Conservation (phyloP, 2,329 filamentous ascomycete genomes). For the Clonostachys rhizophaga region DNA sequence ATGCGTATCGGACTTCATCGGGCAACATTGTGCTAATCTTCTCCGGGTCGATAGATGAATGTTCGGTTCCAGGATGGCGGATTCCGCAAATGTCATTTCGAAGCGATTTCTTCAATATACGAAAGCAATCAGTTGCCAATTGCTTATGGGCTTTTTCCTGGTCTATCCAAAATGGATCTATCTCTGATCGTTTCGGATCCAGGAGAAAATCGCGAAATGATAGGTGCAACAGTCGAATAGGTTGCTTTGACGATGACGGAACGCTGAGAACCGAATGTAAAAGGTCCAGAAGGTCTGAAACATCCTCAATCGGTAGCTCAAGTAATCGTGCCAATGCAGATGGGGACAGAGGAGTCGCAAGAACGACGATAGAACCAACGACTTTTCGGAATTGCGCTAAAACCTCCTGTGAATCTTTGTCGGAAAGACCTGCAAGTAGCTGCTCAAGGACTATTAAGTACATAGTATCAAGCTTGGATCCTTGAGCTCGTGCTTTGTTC, state of each 20-base stretch:
- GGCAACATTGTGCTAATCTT: slow-evolving; percentile 9
- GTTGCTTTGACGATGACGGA: not conserved
- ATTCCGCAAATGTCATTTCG: not conserved
- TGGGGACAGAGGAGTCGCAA: not conserved
- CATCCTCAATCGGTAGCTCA: too few species aligned
- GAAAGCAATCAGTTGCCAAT: not conserved
- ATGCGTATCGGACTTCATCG: slow-evolving; percentile 30
- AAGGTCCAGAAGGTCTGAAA: not conserved
- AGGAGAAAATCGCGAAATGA: not conserved
- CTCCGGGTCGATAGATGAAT: not conserved
- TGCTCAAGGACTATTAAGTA: slow-evolving; percentile 10
- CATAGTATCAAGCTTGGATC: slow-evolving; percentile 3
- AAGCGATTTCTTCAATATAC: not conserved
- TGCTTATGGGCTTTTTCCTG: not conserved
- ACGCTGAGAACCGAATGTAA: not conserved
- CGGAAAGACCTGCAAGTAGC: not conserved
- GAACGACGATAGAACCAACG: not conserved
- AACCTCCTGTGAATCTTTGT: not conserved
- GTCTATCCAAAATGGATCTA: not conserved
- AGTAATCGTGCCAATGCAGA: not conserved
- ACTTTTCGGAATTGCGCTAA: not conserved
- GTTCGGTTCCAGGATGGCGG: not conserved
- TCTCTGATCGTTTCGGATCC: not conserved
- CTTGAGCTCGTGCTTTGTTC: not conserved
- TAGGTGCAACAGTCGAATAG: not conserved